A percentile compares a stretch with the other conserved stretches of the same genome.
Conservation (phyloP, 2,329 filamentous ascomycete genomes). For the Stagonosporopsis vannaccii region DNA sequence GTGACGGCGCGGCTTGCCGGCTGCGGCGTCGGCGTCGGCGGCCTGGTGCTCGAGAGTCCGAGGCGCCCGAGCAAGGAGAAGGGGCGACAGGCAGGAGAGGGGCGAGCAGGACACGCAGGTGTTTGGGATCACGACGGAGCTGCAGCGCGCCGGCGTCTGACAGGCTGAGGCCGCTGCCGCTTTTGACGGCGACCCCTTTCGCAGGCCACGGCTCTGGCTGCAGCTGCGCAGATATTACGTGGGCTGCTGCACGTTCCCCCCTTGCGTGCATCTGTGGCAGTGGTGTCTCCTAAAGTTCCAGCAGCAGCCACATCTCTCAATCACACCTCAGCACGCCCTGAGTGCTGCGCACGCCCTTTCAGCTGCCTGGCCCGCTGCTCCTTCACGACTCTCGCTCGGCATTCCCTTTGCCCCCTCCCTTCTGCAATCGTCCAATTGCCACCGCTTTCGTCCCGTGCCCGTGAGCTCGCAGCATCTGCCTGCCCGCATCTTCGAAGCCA, state of each 20-base stretch:
- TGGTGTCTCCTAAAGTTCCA: constrained; percentile 20
- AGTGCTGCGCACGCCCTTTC: constrained; percentile 7
- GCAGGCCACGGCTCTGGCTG: constrained; percentile 5
- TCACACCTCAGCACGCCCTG: constrained; percentile 10
- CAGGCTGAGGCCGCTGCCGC: constrained; percentile 6
- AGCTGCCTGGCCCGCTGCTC: not conserved
- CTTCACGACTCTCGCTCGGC: constrained; percentile 1
- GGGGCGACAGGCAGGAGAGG: constrained; percentile 21
- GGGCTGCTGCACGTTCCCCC: constrained; percentile 31
- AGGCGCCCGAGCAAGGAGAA: constrained; percentile 26
- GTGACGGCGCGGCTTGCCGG: constrained; percentile 19
- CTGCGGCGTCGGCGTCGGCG: constrained; percentile 13
- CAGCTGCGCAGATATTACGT: constrained; percentile 6
- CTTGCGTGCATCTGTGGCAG: constrained; percentile 37
- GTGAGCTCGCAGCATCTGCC: constrained; percentile 14
- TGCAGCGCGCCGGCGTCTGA: constrained; percentile 14
- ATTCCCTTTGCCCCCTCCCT: not conserved
- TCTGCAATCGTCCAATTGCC: not conserved
- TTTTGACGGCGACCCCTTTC: constrained; percentile 3
- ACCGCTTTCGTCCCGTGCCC: constrained; percentile 2
- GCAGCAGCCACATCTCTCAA: constrained; percentile 17
- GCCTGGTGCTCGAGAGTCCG: not conserved
- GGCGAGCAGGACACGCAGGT: constrained; percentile 18
- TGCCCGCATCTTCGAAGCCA: constrained; percentile 21
- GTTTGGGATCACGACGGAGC: constrained; percentile 3